Conservation (phyloP, 2,329 filamentous ascomycete species). For the Penicillium occitanis region DNA sequence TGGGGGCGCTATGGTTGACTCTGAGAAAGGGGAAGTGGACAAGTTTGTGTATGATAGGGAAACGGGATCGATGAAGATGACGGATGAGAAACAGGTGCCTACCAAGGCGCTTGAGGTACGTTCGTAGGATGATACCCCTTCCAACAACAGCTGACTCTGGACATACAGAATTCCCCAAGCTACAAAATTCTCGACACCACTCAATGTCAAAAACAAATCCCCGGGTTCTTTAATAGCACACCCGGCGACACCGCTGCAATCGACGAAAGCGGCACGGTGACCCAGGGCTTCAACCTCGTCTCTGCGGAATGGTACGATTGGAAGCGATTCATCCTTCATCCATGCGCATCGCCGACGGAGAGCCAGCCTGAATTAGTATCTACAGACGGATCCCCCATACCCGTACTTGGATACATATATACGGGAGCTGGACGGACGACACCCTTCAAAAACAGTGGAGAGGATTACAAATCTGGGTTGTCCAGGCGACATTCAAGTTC, state of each 20-base stretch:
- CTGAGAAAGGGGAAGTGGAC: constrained; percentile 2
- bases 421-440: constrained; percentile 14
- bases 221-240: constrained; percentile 13
- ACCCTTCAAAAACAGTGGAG: constrained; percentile 4
- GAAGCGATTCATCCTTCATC: constrained; percentile 15
- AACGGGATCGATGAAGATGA: not conserved
- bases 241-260: constrained; percentile 14
- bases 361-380: constrained; percentile 10
- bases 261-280: not conserved
- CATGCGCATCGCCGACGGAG: not conserved
- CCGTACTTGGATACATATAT: constrained; percentile 18
- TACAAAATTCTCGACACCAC: constrained; percentile 1
- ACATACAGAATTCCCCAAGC: not conserved
- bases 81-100: not conserved
- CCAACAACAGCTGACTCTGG: not conserved
- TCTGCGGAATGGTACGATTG: constrained; percentile 18
- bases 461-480: constrained; percentile 13
- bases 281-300: constrained; percentile 14
- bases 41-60: constrained; percentile 10
- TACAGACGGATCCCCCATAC: constrained; percentile 7
- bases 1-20: not conserved
- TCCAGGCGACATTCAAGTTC: not conserved
- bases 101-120: constrained; percentile 3
- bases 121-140: not conserved
- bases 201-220: not conserved